phyloP scores from a whole-genome alignment of 169 alveolate genomes.

The Plasmodium gonderi region DNA sequence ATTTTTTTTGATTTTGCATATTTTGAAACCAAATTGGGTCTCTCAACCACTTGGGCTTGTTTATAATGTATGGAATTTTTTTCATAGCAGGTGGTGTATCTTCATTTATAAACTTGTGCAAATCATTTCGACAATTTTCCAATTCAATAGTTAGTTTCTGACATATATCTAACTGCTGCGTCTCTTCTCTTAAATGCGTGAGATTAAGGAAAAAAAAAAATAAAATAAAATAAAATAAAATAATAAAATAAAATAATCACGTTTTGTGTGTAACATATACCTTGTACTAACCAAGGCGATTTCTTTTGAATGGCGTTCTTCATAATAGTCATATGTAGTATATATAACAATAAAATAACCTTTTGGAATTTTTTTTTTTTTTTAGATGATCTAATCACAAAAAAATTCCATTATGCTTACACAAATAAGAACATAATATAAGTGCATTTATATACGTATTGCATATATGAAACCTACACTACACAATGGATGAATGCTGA shows the following conservation, averaged over 20 bases:
- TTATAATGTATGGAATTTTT: constrained; percentile 54
- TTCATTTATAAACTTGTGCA: constrained; percentile 74
- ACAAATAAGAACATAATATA: not conserved
- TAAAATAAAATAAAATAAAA: not conserved
- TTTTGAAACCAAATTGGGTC: constrained; percentile 71
- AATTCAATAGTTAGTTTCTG: constrained; percentile 67
- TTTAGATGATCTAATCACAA: not conserved
- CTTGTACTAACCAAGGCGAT: not conserved
- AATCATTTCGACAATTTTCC: constrained; percentile 69
- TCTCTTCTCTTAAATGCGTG: no score
- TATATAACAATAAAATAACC: not conserved
- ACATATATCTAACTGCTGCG: constrained; percentile 75
- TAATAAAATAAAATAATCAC: not conserved
- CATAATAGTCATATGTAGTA: not conserved
- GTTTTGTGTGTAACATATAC: not conserved
- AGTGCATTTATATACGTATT: not conserved
- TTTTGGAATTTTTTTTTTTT: not conserved
- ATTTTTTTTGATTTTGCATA: constrained; percentile 22
- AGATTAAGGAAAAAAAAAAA: no score
- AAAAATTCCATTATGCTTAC: not conserved
- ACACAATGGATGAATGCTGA: no score
- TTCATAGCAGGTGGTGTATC: constrained; percentile 76
- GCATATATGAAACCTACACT: not conserved
- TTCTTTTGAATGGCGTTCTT: not conserved
- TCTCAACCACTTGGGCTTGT: constrained; percentile 61